Evolutionary conservation across 2,329 filamentous ascomycete genomes (phyloP).

Genomic region (Magnaporthiopsis poae): DNA sequence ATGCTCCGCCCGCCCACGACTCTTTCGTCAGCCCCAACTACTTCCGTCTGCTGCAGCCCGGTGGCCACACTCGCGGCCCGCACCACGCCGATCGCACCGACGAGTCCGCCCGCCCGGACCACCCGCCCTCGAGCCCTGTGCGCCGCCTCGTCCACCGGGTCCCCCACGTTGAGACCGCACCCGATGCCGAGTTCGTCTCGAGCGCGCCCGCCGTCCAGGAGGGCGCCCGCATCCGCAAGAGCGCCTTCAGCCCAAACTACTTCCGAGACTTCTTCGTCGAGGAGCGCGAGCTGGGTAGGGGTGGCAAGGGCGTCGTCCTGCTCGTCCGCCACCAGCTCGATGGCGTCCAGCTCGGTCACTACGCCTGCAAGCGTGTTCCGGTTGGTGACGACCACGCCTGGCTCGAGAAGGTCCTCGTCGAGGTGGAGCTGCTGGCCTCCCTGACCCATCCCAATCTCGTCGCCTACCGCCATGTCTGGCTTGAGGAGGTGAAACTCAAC

Average conservation of each 20-base stretch:
- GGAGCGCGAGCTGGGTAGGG: conserved; percentile 73
- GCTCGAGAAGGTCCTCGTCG: conserved; percentile 86
- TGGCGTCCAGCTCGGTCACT: conserved; percentile 60
- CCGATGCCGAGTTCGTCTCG: conserved; percentile 41
- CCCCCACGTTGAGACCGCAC: conserved; percentile 16
- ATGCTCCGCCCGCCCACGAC: conserved; percentile 36
- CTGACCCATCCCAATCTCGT: conserved; percentile 91
- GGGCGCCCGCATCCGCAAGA: conserved; percentile 66
- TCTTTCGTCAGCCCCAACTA: conserved; percentile 84
- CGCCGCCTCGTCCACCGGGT: conserved; percentile 42
- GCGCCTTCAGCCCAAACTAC: conserved; percentile 85
- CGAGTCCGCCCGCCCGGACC: conserved; percentile 31
- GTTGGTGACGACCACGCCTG: conserved; percentile 90
- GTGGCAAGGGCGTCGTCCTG: conserved; percentile 88
- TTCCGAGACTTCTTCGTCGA: conserved; percentile 90
- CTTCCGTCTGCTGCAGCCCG: conserved; percentile 77
- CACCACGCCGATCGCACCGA: conserved; percentile 45
- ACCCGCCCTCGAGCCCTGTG: conserved; percentile 41
- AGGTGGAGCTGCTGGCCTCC: conserved; percentile 85
- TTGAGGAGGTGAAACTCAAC: conserved; percentile 76
- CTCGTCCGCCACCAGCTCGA: conserved; percentile 90
- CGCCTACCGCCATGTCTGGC: conserved; percentile 93
- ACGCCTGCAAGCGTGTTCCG: conserved; percentile 90
- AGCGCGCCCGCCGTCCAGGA: conserved; percentile 35
- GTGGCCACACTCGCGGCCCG: conserved; percentile 38